These are phyloP conservation scores for Rubia tinctorum DNA, from an alignment of 305 asterid species.

Conservation along the genomic window DNA sequence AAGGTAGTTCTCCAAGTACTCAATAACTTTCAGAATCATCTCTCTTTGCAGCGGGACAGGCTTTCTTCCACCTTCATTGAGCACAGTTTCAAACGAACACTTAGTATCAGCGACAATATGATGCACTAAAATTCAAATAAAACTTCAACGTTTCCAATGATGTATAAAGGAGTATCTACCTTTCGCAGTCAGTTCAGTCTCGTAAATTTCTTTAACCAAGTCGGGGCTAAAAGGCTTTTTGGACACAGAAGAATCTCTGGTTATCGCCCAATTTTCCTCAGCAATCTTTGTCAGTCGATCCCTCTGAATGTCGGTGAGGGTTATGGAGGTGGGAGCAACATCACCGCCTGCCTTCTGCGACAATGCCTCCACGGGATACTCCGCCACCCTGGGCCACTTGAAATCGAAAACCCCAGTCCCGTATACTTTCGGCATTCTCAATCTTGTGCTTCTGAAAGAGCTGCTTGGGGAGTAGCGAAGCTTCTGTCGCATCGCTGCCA, in stretches of 20 bases:
- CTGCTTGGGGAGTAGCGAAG: background rate
- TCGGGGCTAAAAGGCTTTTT: constrained; percentile 70
- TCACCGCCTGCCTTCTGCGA: constrained; percentile 21
- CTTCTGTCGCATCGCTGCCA: too few species aligned
- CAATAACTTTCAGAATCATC: constrained; percentile 97
- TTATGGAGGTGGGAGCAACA: constrained; percentile 66
- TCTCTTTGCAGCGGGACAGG: constrained; percentile 96
- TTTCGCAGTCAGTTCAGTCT: constrained; percentile 70
- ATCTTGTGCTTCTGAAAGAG: background rate
- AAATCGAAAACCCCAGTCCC: constrained; percentile 90
- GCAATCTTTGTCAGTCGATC: constrained; percentile 87
- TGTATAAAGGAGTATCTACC: constrained; percentile 33
- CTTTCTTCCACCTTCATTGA: constrained; percentile 65
- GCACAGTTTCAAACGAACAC: constrained; percentile 5
- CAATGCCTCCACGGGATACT: constrained; percentile 68
- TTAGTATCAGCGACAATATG: background rate
- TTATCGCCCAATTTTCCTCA: constrained; percentile 65
- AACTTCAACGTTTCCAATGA: background rate
- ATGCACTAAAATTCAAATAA: background rate
- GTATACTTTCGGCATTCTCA: constrained; percentile 55
- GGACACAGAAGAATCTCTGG: constrained; percentile 40
- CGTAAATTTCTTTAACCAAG: constrained; percentile 74
- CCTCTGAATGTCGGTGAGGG: constrained; percentile 83
- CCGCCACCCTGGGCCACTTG: constrained; percentile 93
- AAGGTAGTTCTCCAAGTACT: constrained; percentile 93